phyloP scores from a whole-genome alignment of 345 rosid genomes.

The Boechera stricta region DNA sequence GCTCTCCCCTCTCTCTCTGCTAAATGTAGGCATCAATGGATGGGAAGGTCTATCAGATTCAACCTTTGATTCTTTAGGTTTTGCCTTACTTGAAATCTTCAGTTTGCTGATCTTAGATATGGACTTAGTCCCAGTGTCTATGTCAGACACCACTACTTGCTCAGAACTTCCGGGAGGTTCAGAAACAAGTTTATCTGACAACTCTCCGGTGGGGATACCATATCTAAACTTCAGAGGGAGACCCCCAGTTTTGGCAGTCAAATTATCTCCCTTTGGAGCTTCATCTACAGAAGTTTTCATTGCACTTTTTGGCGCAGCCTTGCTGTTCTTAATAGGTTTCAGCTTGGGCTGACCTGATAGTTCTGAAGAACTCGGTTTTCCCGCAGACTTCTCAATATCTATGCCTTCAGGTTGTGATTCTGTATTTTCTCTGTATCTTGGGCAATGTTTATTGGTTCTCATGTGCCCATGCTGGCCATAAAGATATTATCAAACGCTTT shows the following conservation, averaged over 20 bases:
- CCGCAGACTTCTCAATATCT: slow-evolving; percentile 63
- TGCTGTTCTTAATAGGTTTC: slow-evolving; percentile 63
- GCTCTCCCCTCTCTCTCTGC: slow-evolving; percentile 60
- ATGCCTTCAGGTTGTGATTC: slow-evolving; percentile 61
- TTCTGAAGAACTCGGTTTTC: slow-evolving; percentile 60
- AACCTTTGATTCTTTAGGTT: slow-evolving; percentile 57
- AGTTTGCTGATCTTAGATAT: slow-evolving; percentile 68
- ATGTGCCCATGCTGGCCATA: slow-evolving; percentile 89
- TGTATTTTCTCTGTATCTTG: slow-evolving; percentile 83
- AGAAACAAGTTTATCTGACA: slow-evolving; percentile 56
- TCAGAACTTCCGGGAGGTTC: slow-evolving; percentile 62
- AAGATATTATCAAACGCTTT: slow-evolving; percentile 35
- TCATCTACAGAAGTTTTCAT: slow-evolving; percentile 58
- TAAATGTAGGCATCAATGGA: slow-evolving; percentile 60
- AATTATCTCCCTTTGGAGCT: slow-evolving; percentile 61
- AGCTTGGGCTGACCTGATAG: slow-evolving; percentile 59
- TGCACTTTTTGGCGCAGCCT: slow-evolving; percentile 54
- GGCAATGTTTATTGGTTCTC: slow-evolving; percentile 99
- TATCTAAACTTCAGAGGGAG: slow-evolving; percentile 74
- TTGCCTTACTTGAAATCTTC: slow-evolving; percentile 70
- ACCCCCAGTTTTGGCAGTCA: slow-evolving; percentile 57
- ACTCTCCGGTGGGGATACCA: slow-evolving; percentile 61
- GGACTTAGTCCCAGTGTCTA: slow-evolving; percentile 60
- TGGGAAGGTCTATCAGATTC: slow-evolving; percentile 60
- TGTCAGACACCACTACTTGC: slow-evolving; percentile 52